phyloP scores from a whole-genome alignment of 2,329 filamentous ascomycete genomes.

The Ampelomyces quisqualis region DNA sequence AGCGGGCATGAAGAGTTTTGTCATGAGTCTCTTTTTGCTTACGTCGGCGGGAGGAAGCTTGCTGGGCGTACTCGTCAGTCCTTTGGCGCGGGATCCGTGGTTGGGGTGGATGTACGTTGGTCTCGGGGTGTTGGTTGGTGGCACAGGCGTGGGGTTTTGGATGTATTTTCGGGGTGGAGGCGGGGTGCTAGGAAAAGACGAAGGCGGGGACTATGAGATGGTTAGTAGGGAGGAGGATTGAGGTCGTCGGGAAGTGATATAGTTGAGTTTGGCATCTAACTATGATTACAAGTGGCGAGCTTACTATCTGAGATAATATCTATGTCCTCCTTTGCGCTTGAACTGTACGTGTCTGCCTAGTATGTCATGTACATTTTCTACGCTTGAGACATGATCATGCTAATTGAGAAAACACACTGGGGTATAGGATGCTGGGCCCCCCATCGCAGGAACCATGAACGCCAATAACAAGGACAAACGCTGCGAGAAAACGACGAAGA shows the following conservation, averaged over 20 bases:
- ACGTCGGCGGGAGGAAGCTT: conserved; percentile 61
- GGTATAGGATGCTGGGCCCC: conserved; percentile 32
- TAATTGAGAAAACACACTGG: conserved; percentile 5
- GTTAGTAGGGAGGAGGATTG: too few species aligned
- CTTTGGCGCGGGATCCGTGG: conserved; percentile 62
- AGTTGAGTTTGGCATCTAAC: too few species aligned
- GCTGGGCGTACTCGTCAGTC: conserved; percentile 62
- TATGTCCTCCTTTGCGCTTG: too few species aligned
- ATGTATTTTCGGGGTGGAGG: conserved; percentile 45
- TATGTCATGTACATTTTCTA: not conserved
- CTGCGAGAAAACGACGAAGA: not conserved
- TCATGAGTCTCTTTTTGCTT: conserved; percentile 60
- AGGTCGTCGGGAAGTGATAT: too few species aligned
- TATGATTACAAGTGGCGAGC: too few species aligned
- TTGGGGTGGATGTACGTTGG: conserved; percentile 67
- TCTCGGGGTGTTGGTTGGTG: conserved; percentile 53
- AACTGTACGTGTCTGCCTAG: too few species aligned
- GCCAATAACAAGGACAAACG: conserved; percentile 10
- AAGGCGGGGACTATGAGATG: conserved; percentile 10
- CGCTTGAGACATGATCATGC: not conserved
- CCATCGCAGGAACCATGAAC: conserved; percentile 16
- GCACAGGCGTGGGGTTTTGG: conserved; percentile 57
- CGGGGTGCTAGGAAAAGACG: not conserved
- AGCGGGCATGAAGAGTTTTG: conserved; percentile 51
- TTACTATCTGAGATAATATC: too few species aligned